Evolutionary conservation across 2,329 filamentous ascomycete species (phyloP).

Genomic region (Beauveria pseudobassiana): DNA sequence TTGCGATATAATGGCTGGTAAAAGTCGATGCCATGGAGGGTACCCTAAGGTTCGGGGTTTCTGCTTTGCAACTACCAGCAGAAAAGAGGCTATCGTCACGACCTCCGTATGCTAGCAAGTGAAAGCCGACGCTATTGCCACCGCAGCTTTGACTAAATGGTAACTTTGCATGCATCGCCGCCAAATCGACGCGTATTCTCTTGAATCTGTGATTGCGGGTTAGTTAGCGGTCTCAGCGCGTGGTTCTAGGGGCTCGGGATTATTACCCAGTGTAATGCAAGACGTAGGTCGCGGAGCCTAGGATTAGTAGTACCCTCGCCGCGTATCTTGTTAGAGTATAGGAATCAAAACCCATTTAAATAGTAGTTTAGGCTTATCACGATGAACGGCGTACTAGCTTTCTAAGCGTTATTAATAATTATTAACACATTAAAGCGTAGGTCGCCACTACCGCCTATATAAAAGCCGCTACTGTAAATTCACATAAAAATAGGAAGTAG

Average conservation of each 20-base stretch:
- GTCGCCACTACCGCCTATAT: not conserved
- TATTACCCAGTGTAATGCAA: not conserved
- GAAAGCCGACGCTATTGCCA: constrained; percentile 35
- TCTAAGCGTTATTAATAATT: not conserved
- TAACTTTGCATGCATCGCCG: not conserved
- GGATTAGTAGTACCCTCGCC: not conserved
- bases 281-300: not conserved
- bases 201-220: too few relatives aligned
- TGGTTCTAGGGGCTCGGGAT: too few relatives aligned
- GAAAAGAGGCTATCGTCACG: constrained; percentile 33
- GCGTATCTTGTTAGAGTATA: not conserved
- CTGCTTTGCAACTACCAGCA: constrained; percentile 23
- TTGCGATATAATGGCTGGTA: too few relatives aligned
- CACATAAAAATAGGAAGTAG: not conserved
- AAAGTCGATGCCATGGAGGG: too few relatives aligned
- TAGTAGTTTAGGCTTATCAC: not conserved
- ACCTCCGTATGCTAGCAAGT: constrained; percentile 33
- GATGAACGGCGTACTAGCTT: not conserved
- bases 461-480: not conserved
- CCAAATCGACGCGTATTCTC: not conserved
- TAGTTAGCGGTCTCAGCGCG: too few relatives aligned
- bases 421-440: not conserved
- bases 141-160: not conserved
- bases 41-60: not conserved
- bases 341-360: not conserved